A percentile compares a stretch with the other conserved stretches of the same genome.
phyloP scores from a whole-genome alignment of 345 rosid genomes.

The Pistacia atlantica region DNA sequence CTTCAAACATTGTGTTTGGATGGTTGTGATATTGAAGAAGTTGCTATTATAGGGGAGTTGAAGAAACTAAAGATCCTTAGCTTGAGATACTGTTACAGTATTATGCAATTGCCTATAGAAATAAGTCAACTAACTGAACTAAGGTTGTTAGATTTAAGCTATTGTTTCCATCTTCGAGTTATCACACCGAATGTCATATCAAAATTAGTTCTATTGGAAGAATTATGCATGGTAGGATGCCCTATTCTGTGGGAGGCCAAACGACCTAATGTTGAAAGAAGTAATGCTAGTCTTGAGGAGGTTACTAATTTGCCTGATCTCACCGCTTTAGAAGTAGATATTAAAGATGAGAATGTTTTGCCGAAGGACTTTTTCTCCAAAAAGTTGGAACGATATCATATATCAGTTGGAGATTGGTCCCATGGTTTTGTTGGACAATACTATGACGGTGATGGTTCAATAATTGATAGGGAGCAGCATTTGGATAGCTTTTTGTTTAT shows the following conservation, averaged over 20 bases:
- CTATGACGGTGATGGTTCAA: too few relatives aligned
- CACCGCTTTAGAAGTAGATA: constrained; percentile 1
- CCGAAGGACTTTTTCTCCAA: too few relatives aligned
- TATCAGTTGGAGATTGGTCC: not conserved
- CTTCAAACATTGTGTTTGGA: constrained; percentile 27
- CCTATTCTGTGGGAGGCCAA: not conserved
- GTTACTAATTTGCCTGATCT: not conserved
- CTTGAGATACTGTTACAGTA: not conserved
- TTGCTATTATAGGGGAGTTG: not conserved
- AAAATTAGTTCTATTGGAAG: constrained; percentile 19
- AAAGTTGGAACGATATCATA: too few relatives aligned
- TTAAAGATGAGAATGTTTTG: not conserved
- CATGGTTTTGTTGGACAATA: too few relatives aligned
- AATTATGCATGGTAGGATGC: constrained; percentile 17
- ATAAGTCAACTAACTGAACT: too few relatives aligned
- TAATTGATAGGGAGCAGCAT: too few relatives aligned
- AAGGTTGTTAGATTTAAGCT: too few relatives aligned
- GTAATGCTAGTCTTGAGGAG: constrained; percentile 2
- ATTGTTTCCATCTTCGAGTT: constrained; percentile 3
- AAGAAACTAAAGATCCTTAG: constrained; percentile 8
- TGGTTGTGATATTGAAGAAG: not conserved
- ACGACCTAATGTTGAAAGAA: not conserved
- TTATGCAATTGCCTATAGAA: not conserved
- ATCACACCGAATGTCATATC: not conserved
- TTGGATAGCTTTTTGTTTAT: too few relatives aligned